These are phyloP conservation scores for Ceratobasidium sp. DNA, from an alignment of 1,284 basidiomycete genomes.

Conservation along the genomic window DNA sequence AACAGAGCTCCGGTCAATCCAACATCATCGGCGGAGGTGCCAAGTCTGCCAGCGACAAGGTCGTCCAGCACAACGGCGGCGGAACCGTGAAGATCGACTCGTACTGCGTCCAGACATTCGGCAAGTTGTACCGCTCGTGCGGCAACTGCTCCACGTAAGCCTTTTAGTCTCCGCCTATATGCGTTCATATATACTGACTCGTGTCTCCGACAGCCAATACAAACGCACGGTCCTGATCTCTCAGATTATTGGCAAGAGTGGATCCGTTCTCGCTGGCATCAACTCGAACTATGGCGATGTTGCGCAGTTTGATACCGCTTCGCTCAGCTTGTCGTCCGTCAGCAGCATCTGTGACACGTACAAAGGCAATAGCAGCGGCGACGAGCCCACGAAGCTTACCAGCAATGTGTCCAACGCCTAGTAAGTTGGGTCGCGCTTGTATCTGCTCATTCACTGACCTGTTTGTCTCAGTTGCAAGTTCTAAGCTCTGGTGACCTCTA, in stretches of 20 bases:
- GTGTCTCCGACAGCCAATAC: slow-evolving; percentile 44
- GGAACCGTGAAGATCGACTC: slow-evolving; percentile 32
- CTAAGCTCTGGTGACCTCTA: not conserved
- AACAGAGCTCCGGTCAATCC: slow-evolving; percentile 12
- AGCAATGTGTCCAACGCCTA: slow-evolving; percentile 25
- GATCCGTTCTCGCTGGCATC: not conserved
- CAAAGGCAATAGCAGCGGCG: slow-evolving; percentile 31
- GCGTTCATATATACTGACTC: slow-evolving; percentile 42
- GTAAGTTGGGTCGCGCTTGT: not conserved
- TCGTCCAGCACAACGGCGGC: slow-evolving; percentile 45
- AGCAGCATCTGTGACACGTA: slow-evolving; percentile 37
- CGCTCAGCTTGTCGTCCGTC: slow-evolving; percentile 24
- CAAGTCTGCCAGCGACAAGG: slow-evolving; percentile 37
- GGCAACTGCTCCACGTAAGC: slow-evolving; percentile 43
- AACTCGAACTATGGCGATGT: slow-evolving; percentile 47
- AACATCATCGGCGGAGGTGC: slow-evolving; percentile 47
- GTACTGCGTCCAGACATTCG: slow-evolving; percentile 41
- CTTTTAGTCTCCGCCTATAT: not conserved
- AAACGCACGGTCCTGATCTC: slow-evolving; percentile 50
- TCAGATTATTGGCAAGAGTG: slow-evolving; percentile 15
- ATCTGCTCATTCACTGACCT: not conserved
- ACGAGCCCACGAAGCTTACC: slow-evolving; percentile 26
- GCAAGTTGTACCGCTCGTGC: slow-evolving; percentile 47
- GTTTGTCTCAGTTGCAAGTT: slow-evolving; percentile 1
- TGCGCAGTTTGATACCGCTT: slow-evolving; percentile 49